These are phyloP conservation scores for Rutstroemia sydowiana DNA, from an alignment of 2,329 filamentous ascomycete genomes.

Conservation along the genomic window DNA sequence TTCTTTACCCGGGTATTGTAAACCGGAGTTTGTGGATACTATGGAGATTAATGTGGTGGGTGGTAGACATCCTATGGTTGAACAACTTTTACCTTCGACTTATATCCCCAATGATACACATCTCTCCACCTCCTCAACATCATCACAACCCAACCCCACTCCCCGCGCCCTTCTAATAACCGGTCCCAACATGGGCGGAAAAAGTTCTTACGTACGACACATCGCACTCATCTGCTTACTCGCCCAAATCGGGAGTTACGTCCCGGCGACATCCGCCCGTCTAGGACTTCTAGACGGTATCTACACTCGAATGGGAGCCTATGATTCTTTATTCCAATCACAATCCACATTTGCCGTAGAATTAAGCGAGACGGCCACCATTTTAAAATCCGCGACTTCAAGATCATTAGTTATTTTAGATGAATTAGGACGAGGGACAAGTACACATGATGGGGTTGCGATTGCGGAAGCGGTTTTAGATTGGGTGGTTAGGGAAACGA, in stretches of 20 bases:
- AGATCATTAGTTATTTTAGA: conserved; percentile 86
- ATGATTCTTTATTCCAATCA: conserved; percentile 90
- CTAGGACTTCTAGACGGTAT: conserved; percentile 86
- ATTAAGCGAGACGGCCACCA: conserved; percentile 83
- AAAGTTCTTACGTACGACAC: conserved; percentile 93
- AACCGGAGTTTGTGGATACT: conserved; percentile 59
- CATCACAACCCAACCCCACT: conserved; percentile 57
- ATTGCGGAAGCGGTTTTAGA: conserved; percentile 90
- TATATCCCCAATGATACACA: conserved; percentile 88
- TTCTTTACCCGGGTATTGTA: conserved; percentile 77
- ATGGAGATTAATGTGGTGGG: conserved; percentile 60
- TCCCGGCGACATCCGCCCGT: conserved; percentile 67
- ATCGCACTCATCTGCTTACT: conserved; percentile 88
- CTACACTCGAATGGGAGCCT: conserved; percentile 89
- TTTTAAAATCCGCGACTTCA: conserved; percentile 80
- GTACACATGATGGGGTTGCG: conserved; percentile 90
- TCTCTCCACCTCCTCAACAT: conserved; percentile 62
- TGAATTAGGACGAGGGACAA: conserved; percentile 88
- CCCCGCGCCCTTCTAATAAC: conserved; percentile 61
- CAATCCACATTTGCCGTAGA: conserved; percentile 99
- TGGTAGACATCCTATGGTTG: conserved; percentile 92
- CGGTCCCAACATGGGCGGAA: conserved; percentile 97
- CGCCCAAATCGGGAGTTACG: conserved; percentile 89
- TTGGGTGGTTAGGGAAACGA: conserved; percentile 67
- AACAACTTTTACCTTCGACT: conserved; percentile 73